Base-by-base conservation (phyloP, 352 stramenopile species). In the Globisporangium canariense region DNA sequence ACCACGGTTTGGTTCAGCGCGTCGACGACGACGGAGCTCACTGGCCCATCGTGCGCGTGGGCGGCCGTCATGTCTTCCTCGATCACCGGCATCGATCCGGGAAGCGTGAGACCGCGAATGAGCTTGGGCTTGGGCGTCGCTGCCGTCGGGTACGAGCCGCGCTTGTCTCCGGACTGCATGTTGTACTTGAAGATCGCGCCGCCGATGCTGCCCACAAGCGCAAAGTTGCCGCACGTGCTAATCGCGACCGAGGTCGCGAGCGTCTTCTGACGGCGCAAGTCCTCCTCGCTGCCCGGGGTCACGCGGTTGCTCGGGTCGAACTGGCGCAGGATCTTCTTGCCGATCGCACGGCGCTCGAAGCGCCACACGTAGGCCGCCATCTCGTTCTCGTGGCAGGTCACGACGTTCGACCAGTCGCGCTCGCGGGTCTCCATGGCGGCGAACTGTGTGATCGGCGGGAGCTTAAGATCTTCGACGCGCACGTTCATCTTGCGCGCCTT, bases 141-240 rank as follows among this genome's bases (percentile, higher is more conserved):
- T 1, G 89, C 76, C 36, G 88, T 88, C 10, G 94, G 94, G 73
- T 90, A 99, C 22, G 84, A 93, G 13, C 96, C 96, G 22, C 96
- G 86, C 43, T 84, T 78, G 38, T 97, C 83, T 22, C 97, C 95
- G 36, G 90, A 98, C 75, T 99, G 96, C 68, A 98, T 88, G 71
- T 98, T 98, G 81, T 98, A 99, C 51, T 94, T 94, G 79, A 94
- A 98, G 30, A 98, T 83, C 16, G 84, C 83, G 51, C 97, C 97
- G 34, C 92, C 91, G 20, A 91, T 69, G 32, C 85, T 96, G 34
- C 96, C 97, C 8, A 99, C 93, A 22, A 99, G 68, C 4, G 90
- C 94, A 78, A 94, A 98, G 74, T 98, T 97, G n/a, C 97, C 97
- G 66, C 97, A 98, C 11, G 87, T 86, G 25, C 77, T 90, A 58